These are phyloP conservation scores for Spergularia marina DNA, from an alignment of 148 eudicot genomes.

Conservation along the genomic window DNA sequence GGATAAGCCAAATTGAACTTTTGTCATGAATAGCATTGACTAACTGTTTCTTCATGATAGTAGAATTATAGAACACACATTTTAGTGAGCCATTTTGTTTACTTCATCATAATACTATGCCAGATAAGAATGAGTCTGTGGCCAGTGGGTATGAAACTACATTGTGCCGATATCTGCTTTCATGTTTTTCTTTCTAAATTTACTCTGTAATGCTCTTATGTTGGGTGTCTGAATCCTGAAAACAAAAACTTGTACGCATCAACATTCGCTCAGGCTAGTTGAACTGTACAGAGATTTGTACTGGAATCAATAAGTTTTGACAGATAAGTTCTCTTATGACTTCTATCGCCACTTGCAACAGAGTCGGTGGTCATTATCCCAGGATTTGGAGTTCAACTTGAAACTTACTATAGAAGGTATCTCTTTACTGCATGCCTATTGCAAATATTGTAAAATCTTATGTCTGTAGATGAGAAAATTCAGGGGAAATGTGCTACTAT, in stretches of 20 bases:
- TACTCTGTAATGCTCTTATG: not conserved
- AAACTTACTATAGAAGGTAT: constrained; percentile 81
- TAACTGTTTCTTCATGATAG: too few species aligned
- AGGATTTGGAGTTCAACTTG: constrained; percentile 85
- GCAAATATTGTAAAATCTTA: not conserved
- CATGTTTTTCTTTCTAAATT: not conserved
- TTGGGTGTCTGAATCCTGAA: not conserved
- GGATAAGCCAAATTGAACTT: too few species aligned
- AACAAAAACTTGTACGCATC: not conserved
- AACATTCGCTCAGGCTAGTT: not conserved
- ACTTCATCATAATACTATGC: too few species aligned
- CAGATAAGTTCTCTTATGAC: constrained; percentile 18
- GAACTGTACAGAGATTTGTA: not conserved
- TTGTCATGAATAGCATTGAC: too few species aligned
- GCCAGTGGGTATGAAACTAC: not conserved
- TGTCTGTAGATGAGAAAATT: not conserved
- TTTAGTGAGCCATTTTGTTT: too few species aligned
- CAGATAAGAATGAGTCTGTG: too few species aligned
- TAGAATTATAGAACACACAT: too few species aligned
- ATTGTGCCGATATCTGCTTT: not conserved
- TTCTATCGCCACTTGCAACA: constrained; percentile 33
- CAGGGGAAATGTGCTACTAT: not conserved
- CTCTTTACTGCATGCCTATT: not conserved
- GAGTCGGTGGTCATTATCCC: constrained; percentile 79
- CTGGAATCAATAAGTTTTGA: not conserved